Evolutionary conservation across 139 green algal genomes (phyloP).

Genomic region (Chlamydomonas applanata): DNA sequence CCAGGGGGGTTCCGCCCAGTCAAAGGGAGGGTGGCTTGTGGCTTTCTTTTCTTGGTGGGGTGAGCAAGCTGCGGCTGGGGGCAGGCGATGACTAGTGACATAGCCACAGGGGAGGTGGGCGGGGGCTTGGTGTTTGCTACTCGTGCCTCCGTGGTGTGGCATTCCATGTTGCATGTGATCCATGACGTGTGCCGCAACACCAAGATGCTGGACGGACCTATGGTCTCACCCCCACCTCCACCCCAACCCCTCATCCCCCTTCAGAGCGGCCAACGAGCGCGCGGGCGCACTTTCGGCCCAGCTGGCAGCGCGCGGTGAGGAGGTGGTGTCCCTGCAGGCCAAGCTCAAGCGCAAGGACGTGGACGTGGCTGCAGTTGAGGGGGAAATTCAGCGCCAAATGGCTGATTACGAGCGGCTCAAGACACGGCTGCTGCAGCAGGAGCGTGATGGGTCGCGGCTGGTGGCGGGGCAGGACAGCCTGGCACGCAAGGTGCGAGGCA

Average conservation of each 20-base stretch:
- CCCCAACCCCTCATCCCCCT: background rate
- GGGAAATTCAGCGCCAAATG: slow-evolving; percentile 31
- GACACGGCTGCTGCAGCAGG: slow-evolving; percentile 12
- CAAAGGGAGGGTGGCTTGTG: too few species aligned
- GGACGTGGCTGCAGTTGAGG: slow-evolving; percentile 26
- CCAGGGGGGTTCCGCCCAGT: too few species aligned
- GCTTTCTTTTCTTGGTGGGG: too few species aligned
- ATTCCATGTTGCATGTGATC: too few species aligned
- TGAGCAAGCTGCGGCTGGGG: too few species aligned
- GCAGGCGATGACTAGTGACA: too few species aligned
- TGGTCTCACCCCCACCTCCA: background rate
- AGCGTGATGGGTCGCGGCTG: slow-evolving; percentile 28
- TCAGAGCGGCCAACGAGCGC: slow-evolving; percentile 3
- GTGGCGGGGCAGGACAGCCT: slow-evolving; percentile 33
- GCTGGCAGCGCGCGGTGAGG: slow-evolving; percentile 5
- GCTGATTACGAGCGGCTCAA: slow-evolving; percentile 35
- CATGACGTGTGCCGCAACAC: too few species aligned
- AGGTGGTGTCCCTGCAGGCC: slow-evolving; percentile 18
- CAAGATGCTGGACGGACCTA: slow-evolving; percentile 3
- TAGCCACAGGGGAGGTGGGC: too few species aligned
- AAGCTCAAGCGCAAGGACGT: slow-evolving; percentile 30
- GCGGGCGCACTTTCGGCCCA: slow-evolving; percentile 6
- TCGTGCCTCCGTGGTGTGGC: too few species aligned
- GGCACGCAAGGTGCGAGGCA: slow-evolving; percentile 9
- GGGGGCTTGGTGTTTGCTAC: too few species aligned